Evolutionary conservation across 345 rosid genomes (phyloP), one percentile per base, ranked within the genome.

Genomic region (Lepidium sativum): DNA sequence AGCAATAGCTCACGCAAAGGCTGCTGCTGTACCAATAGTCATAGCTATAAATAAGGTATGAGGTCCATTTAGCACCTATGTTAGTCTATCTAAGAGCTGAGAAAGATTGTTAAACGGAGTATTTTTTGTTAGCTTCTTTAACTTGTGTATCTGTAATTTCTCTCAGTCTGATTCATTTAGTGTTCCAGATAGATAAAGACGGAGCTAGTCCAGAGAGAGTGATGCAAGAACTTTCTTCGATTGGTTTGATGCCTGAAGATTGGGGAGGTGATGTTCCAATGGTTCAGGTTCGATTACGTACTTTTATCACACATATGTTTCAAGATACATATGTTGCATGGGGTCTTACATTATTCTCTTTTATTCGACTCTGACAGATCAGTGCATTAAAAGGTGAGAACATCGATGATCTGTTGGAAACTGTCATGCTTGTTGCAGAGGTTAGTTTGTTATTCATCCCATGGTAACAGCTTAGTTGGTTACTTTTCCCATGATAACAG

Each of bases 221-320:
- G 15, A 94, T 94, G 99, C 96, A 94, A 82, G 95, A 87, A 79
- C 99, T 94, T 73, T 86, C 99, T 72, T 82, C 91, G 23, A 76
- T 90, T 67, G 99, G 99, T 62, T 80, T 94, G 79, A 87, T 94
- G 97, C 89, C 99, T 15, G 99, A 94, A 80, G 96, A 83, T 50
- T 94, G 99, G 99, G 99, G 97, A 66, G 99, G 99, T 57, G 87
- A 89, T 71, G 77, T 78, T 74, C 96, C 99, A 59, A 83, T 94
- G 99, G 87, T 94, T 86, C 90, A 83, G 96, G 99, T 94, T 47
- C 53, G 58, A 70, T 21, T 58, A 65, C 25, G 39, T 70, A 54
- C 44, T 66, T 44, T 18, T 44, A 32, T 65, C 66, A 59, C 32
- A 51, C 60, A 20, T 61, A 51, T 60, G 37, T 70, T 80, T 69